A percentile compares a stretch with the other conserved stretches of the same genome.
phyloP scores from a whole-genome alignment of 1,284 basidiomycete genomes.

The Apiotrichum montevideense region DNA sequence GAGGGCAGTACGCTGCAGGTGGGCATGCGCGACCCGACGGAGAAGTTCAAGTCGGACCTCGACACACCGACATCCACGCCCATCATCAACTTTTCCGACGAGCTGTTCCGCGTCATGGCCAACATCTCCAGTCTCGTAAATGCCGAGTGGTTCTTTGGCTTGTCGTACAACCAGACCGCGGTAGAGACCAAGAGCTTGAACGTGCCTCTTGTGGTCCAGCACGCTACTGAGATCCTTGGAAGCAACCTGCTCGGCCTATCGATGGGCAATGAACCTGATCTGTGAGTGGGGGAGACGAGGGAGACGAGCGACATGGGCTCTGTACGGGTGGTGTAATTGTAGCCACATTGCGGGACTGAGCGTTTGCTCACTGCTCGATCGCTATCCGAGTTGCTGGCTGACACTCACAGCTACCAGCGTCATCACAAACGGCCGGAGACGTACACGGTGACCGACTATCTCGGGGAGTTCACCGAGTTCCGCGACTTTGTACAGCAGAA shows the following conservation, averaged over 20 bases:
- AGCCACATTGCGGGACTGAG: too few relatives aligned
- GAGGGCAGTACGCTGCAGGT: slow-evolving; percentile 55
- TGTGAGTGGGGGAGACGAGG: slow-evolving; percentile 42
- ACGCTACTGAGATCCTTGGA: slow-evolving; percentile 54
- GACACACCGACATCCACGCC: slow-evolving; percentile 50
- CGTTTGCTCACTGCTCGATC: too few relatives aligned
- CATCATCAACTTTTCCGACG: slow-evolving; percentile 49
- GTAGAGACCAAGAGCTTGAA: slow-evolving; percentile 39
- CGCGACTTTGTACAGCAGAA: slow-evolving; percentile 37
- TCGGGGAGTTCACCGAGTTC: slow-evolving; percentile 52
- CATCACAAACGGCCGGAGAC: slow-evolving; percentile 34
- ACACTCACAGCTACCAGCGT: slow-evolving; percentile 25
- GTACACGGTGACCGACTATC: slow-evolving; percentile 52
- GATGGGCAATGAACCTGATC: slow-evolving; percentile 65
- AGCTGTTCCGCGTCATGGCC: slow-evolving; percentile 34
- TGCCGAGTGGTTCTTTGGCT: slow-evolving; percentile 57
- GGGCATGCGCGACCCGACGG: slow-evolving; percentile 50
- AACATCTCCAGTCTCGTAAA: slow-evolving; percentile 57
- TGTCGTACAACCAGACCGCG: slow-evolving; percentile 52
- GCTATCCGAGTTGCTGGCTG: too few relatives aligned
- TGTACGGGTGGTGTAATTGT: too few relatives aligned
- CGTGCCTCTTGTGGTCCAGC: slow-evolving; percentile 55
- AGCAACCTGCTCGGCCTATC: slow-evolving; percentile 55
- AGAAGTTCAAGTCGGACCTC: slow-evolving; percentile 24
- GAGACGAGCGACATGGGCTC: too few relatives aligned